These are phyloP conservation scores for Cytospora leucostoma DNA, from an alignment of 2,329 filamentous ascomycete species.

Conservation along the genomic window DNA sequence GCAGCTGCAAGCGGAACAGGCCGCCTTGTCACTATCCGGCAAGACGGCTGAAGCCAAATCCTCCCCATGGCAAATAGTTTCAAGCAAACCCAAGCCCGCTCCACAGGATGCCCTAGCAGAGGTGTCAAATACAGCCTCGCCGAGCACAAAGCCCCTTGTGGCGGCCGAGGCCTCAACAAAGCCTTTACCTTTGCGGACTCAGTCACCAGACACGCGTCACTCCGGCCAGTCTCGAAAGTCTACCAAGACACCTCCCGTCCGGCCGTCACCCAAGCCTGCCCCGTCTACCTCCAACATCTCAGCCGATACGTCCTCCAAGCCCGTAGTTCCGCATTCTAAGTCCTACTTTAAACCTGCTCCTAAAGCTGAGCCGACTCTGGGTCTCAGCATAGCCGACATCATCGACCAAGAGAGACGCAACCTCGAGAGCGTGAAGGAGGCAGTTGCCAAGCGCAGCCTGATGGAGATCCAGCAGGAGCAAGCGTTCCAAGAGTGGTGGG, in stretches of 20 bases:
- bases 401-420: conserved; percentile 84
- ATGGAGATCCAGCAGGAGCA: conserved; percentile 97
- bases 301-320: conserved; percentile 38
- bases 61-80: conserved; percentile 68
- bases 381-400: conserved; percentile 83
- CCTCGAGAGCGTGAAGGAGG: conserved; percentile 79
- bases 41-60: conserved; percentile 50
- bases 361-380: conserved; percentile 63
- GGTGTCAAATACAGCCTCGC: conserved; percentile 35
- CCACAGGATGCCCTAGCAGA: conserved; percentile 51
- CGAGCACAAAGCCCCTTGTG: conserved; percentile 45
- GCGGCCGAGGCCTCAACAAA: conserved; percentile 45
- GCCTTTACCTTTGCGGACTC: conserved; percentile 49
- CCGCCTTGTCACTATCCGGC: conserved; percentile 39
- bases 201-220: conserved; percentile 65
- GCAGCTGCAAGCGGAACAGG: conserved; percentile 61
- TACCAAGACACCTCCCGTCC: conserved; percentile 28
- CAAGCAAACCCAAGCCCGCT: conserved; percentile 49
- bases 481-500: conserved; percentile 96
- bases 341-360: conserved; percentile 59
- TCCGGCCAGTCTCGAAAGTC: conserved; percentile 54
- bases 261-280: conserved; percentile 24
- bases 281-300: conserved; percentile 30
- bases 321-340: conserved; percentile 60
- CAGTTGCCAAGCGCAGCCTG: conserved; percentile 82